Evolutionary conservation across 768 basidiomycete species (phyloP).

Genomic region (Rhizopogon vinicolor): DNA sequence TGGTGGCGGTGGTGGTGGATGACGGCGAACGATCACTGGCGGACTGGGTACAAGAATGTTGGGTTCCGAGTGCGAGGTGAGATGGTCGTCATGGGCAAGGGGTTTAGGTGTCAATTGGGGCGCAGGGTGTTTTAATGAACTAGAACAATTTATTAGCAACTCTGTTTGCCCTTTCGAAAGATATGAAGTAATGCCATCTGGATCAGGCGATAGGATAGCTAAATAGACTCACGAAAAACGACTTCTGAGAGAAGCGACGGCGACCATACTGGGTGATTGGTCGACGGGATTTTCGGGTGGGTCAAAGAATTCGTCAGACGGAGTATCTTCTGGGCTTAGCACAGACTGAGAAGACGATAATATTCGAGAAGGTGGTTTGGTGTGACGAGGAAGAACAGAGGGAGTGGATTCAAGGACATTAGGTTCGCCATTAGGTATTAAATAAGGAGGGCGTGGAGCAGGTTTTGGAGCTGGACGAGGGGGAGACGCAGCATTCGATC

Average conservation of each 20-base stretch:
- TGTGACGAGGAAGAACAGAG: constrained; percentile 13
- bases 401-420: constrained; percentile 7
- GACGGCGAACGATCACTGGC: constrained; percentile 13
- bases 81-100: constrained; percentile 10
- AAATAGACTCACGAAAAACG: constrained; percentile 45
- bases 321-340: neutral
- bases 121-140: constrained; percentile 30
- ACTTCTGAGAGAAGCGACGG: constrained; percentile 39
- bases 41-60: constrained; percentile 20
- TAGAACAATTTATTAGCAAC: constrained; percentile 2
- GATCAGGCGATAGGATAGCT: neutral
- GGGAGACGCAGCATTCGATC: constrained; percentile 9
- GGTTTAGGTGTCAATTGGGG: constrained; percentile 22
- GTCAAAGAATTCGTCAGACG: neutral
- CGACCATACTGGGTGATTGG: constrained; percentile 3
- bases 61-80: constrained; percentile 17
- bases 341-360: neutral
- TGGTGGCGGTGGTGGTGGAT: constrained; percentile 13
- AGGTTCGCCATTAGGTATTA: constrained; percentile 18
- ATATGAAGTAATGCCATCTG: too few species aligned
- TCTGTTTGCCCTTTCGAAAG: too few species aligned
- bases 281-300: neutral
- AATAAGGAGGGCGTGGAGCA: constrained; percentile 8
- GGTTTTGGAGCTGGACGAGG: constrained; percentile 15
- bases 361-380: constrained; percentile 4